phyloP scores from a whole-genome alignment of 1,284 basidiomycete genomes.

The Fomitopsis pinicola region DNA sequence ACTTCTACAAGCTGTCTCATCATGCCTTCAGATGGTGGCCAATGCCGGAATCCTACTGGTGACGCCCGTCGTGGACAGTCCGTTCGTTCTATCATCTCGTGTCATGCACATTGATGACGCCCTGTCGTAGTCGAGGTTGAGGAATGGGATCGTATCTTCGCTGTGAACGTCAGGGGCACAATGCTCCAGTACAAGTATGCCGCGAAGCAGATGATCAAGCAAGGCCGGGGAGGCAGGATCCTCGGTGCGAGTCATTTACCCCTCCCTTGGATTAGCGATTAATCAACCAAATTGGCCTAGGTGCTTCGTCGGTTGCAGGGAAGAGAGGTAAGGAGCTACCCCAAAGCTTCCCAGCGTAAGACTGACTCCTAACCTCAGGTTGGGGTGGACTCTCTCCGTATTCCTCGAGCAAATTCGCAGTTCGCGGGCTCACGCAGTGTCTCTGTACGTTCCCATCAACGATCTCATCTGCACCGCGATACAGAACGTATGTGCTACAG shows the following conservation, averaged over 20 bases:
- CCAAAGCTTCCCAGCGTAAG: too few relatives aligned
- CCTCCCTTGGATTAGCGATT: background rate
- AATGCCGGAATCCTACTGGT: conserved; percentile 27
- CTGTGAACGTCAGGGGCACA: conserved; percentile 29
- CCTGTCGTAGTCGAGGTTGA: conserved; percentile 16
- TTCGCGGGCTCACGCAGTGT: conserved; percentile 25
- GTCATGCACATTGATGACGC: background rate
- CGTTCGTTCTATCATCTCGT: background rate
- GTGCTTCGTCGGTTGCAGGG: conserved; percentile 23
- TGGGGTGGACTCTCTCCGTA: conserved; percentile 7
- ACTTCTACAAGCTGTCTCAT: background rate
- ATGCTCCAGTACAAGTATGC: conserved; percentile 34
- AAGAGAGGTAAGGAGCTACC: conserved; percentile 15
- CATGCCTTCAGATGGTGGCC: conserved; percentile 25
- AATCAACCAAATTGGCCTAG: background rate
- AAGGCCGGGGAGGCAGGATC: conserved; percentile 32
- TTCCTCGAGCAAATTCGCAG: conserved; percentile 25
- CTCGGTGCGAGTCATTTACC: conserved; percentile 18
- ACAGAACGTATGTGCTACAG: background rate
- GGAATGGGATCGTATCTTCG: conserved; percentile 23
- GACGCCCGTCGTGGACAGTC: conserved; percentile 19
- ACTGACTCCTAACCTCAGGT: background rate
- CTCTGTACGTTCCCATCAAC: conserved; percentile 6
- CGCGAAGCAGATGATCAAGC: conserved; percentile 29
- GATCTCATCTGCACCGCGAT: background rate